Base-by-base conservation (phyloP, 805 yeast genomes). In the Yarrowia alimentaria region DNA sequence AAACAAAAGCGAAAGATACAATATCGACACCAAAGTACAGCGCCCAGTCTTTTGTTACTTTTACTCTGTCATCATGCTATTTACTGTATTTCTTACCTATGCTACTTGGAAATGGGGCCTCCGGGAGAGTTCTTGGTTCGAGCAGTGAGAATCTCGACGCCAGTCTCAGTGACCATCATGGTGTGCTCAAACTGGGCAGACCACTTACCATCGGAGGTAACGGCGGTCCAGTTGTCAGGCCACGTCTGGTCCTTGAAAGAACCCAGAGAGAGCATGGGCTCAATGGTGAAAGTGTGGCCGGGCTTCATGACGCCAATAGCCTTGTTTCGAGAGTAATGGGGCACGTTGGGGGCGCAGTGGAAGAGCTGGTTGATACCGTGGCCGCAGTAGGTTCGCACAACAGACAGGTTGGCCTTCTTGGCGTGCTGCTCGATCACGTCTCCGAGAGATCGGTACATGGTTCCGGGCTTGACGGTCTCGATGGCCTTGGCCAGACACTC, bases 171-270 rank as follows among this genome's bases (percentile, higher is more conserved):
- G 30, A 93, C 93, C 53, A 93, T 68, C 63, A 93, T 62, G 64
- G 94, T 91, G 65, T 93, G 97, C 68, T 93, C 74, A 61, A 93
- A 93, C 68, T 93, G 99, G 0, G 99, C 98, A 60, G 91, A 82
- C 54, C 78, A 72, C 62, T 79, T 79, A 51, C 99, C 99, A 64
- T 93, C 99, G 31, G 80, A 81, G 13, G 99, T 93, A 13, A 79
- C 78, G 1, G 95, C 79, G 5, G 99, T 93, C 99, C 99, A 93
- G 67, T 87, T 85, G 67, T 93, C 99, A 3, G 99, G 99, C 99
- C 99, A 93, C 52, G 81, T 73, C 54, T 77, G 68, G 67, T 90
- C 98, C 62, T 78, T 78, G 71, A 78, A 83, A 0, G 83, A 71
- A 7, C 99, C 99, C 57, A 81, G 71, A 64, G 87, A 85, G 58